Conservation (phyloP, 2,329 filamentous ascomycete species). For the Cladorrhinum sp. region DNA sequence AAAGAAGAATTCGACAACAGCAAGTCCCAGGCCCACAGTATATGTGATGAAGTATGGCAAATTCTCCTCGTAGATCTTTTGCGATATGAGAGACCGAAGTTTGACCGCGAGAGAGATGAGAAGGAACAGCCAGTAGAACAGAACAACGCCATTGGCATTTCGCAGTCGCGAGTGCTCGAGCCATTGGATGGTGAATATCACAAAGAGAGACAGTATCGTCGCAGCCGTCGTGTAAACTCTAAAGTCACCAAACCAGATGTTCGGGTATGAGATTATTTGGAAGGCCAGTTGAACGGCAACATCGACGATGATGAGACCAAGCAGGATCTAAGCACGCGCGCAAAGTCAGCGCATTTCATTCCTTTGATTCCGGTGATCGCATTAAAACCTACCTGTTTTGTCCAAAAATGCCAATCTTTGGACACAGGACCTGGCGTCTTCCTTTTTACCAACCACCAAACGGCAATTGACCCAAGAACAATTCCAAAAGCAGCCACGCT, state of each 20-base stretch:
- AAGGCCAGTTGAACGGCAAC: constrained; percentile 70
- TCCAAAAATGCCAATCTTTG: constrained; percentile 90
- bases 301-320: constrained; percentile 65
- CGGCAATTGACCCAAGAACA: constrained; percentile 69
- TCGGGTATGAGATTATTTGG: constrained; percentile 67
- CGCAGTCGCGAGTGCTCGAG: constrained; percentile 79
- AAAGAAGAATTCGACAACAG: constrained; percentile 67
- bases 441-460: constrained; percentile 75
- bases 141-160: constrained; percentile 80
- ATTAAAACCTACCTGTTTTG: constrained; percentile 69
- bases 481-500: constrained; percentile 76
- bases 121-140: constrained; percentile 91
- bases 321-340: constrained; percentile 44
- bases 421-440: constrained; percentile 63
- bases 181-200: constrained; percentile 80
- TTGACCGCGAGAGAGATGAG: constrained; percentile 77
- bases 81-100: constrained; percentile 78
- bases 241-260: constrained; percentile 76
- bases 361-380: constrained; percentile 7
- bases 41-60: constrained; percentile 77
- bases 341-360: constrained; percentile 6
- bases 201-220: constrained; percentile 67
- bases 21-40: constrained; percentile 67
- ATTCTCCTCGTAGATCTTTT: constrained; percentile 64
- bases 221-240: constrained; percentile 77